These are phyloP conservation scores for Nephelium lappaceum DNA, from an alignment of 345 rosid genomes.

Conservation along the genomic window DNA sequence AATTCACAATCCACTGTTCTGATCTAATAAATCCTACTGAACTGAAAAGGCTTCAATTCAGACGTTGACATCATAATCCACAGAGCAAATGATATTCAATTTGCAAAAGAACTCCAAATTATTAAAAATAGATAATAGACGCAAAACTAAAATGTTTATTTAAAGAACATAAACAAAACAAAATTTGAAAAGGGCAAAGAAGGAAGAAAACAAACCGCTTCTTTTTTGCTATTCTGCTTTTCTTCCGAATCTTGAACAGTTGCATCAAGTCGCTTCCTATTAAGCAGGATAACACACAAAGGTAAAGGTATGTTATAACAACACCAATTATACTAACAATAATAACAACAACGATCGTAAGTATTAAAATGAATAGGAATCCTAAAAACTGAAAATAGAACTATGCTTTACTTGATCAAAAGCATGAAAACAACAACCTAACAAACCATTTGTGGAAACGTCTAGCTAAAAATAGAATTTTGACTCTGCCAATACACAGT, in stretches of 20 bases:
- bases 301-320: slow-evolving; percentile 10
- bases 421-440: background rate
- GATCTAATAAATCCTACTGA: background rate
- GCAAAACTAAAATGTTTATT: background rate
- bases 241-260: slow-evolving; percentile 90
- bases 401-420: background rate
- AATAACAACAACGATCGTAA: background rate
- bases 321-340: background rate
- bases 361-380: background rate
- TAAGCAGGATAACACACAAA: slow-evolving; percentile 9
- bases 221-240: slow-evolving; percentile 90
- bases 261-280: slow-evolving; percentile 91
- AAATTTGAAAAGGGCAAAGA: background rate
- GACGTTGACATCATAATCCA: background rate
- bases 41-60: background rate
- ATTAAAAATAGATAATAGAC: background rate
- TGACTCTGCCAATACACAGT: background rate
- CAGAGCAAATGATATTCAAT: background rate
- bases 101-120: background rate
- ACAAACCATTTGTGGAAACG: background rate
- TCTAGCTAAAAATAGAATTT: background rate
- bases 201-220: slow-evolving; percentile 54
- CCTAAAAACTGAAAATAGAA: background rate
- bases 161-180: background rate
- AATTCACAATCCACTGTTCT: background rate